Evolutionary conservation across 1,139 yeast genomes (phyloP), one percentile per base, ranked within the genome.

Genomic region (Meyerozyma elateridarum): DNA sequence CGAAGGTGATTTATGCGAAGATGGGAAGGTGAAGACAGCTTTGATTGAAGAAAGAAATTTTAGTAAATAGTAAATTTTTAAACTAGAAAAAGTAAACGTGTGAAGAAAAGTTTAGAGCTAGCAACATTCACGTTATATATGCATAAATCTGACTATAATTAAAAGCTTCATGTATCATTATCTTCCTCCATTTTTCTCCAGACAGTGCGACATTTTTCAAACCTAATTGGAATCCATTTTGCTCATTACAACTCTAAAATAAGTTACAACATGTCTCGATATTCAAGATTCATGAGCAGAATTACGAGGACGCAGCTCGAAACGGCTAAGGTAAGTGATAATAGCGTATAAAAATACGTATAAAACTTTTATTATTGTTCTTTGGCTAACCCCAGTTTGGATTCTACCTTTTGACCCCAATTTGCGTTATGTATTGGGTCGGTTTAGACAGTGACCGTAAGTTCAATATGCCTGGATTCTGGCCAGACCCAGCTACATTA

Each of bases 401-500:
- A 1, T 82, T 88, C 50, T 88, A 85, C 54, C 76, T 89, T 32
- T 65, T 88, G 47, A 77, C 94, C 2, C 97, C 96, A 1, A 84
- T 89, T 32, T 73, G 76, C 14, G 81, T 88, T 48, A 89, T 89
- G 97, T 80, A 85, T 58, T 89, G 83, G 49, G 89, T 87, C 32
- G 96, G 96, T 52, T 72, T 83, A 28, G 89, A 88, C 48, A 83
- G 96, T 1, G 95, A 89, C 56, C 76, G 71, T 46, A 88, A 87
- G 61, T 78, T 89, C 55, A 85, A 87, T 52, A 79, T 88, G 34
- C 94, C 95, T n/a, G 95, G 95, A 12, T 88, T 85, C 59, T 87
- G 95, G 95, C 97, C 97, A 1, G 96, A 88, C 56, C 96, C 96
- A 24, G 83, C 84, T 22, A 82, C 96, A 2, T 70, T 87, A 46